phyloP scores from a whole-genome alignment of 345 rosid species.

The Camelina laxa region DNA sequence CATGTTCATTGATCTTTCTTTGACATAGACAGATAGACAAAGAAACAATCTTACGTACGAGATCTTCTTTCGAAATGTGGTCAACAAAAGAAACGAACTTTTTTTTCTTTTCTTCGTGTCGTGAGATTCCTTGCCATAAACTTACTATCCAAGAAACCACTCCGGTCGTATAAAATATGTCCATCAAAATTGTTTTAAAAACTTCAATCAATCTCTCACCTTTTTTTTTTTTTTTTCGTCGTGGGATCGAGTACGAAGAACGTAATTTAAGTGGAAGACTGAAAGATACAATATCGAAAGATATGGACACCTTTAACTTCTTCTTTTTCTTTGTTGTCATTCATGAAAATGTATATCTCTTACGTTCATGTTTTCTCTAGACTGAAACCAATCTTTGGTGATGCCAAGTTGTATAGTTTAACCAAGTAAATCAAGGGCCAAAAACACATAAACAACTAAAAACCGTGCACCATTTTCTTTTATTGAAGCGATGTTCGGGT shows the following conservation, averaged over 20 bases:
- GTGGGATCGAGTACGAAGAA: slow-evolving; percentile 27
- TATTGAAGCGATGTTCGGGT: too few relatives aligned
- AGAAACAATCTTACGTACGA: slow-evolving; percentile 38
- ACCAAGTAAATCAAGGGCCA: neutral
- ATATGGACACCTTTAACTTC: slow-evolving; percentile 14
- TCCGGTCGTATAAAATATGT: neutral
- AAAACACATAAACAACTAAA: neutral
- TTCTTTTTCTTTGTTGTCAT: slow-evolving; percentile 24
- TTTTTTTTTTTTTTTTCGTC: neutral
- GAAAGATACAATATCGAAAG: slow-evolving; percentile 21
- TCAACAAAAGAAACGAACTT: slow-evolving; percentile 34
- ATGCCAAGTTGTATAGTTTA: neutral
- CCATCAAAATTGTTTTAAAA: neutral
- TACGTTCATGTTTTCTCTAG: slow-evolving; percentile 11
- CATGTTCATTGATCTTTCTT: slow-evolving; percentile 2
- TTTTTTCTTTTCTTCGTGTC: slow-evolving; percentile 19
- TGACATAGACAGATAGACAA: slow-evolving; percentile 34
- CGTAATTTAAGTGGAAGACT: slow-evolving; percentile 32
- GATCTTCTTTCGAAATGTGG: slow-evolving; percentile 30
- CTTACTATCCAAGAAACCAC: slow-evolving; percentile 33
- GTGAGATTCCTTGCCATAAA: slow-evolving; percentile 27
- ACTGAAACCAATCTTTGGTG: neutral
- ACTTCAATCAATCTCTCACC: slow-evolving; percentile 11
- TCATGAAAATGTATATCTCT: slow-evolving; percentile 12
- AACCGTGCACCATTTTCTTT: too few relatives aligned